Base-by-base conservation (phyloP, 495 filamentous ascomycete species). In the Trichoderma gamsii region DNA sequence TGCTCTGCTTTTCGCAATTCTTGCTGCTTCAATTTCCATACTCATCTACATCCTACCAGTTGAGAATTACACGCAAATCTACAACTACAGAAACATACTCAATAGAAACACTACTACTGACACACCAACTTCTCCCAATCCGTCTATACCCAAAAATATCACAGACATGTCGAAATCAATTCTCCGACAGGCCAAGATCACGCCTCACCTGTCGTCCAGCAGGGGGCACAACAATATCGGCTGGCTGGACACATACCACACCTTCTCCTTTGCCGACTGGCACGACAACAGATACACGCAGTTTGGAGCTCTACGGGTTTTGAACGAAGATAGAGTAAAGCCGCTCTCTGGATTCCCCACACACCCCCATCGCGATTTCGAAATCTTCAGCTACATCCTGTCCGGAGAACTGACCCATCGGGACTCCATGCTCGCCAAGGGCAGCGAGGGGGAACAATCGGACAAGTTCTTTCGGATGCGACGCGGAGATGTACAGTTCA, bases 221-320 rank as follows among this genome's bases (percentile, higher is more conserved):
- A 84, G 90, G 63, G 91, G 90, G 49, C 90, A 93, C 75, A 82
- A 85, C 68, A 84, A 92, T 73, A 88, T 92, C 76, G 90, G 88
- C 74, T 94, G 90, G 90, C 86, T 93, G n/a, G 88, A 93, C 76
- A 87, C 85, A 27, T 92, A 88, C 79, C 91, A 93, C 80, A 91
- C 88, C 67, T 93, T 96, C 83, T 85, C 82, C 76, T 93, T 93
- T 75, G 89, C 90, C 68, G 76, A 78, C 69, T 93, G 92, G 83
- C 85, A 86, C 78, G 84, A 91, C 76, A 88, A 87, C 41, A 69
- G 73, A 1, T 88, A 85, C 78, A 76, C 81, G 49, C 79, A 82
- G 67, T 93, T 88, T 73, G 91, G 91, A 18, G 81, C 84, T 32
- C 79, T 93, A 51, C 88, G 91, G 66, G 90, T 93, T 16, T 84